Base-by-base conservation (phyloP, 2,329 filamentous ascomycete species). In the Ceratocystis colombiana region DNA sequence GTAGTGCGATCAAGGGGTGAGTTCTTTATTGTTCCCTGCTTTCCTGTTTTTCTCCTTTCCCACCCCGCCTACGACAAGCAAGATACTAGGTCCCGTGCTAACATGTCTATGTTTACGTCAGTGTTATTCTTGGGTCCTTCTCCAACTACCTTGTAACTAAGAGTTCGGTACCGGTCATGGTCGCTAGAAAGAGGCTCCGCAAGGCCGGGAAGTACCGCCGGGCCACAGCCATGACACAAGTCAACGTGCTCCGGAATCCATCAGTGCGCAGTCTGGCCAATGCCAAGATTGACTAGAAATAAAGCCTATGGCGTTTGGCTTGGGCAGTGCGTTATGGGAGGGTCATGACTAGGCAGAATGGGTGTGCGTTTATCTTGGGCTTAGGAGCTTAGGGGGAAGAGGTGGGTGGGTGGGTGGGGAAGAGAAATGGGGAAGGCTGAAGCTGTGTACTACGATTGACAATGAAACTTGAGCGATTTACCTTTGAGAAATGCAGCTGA, bases 91-190 rank as follows among this genome's bases (percentile, higher is more conserved):
- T 48, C 55, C 50, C 17, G 57, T 67, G 57, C 75, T 77, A 73
- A 79, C 73, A n/a, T 5, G 44, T 22, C 6, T 44, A 61, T 41
- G 3, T 4, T 41, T 41, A 15, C 10, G 4, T 41, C 71, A 95
- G 92, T 73, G 93, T 96, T 25, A 87, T 99, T 68, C 82, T 99
- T 37, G 94, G 94, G 30, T 96, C 92, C 0, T 97, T 99, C 76
- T 96, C 90, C 68, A 97, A 97, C 74, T 99, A 99, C 73, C 81
- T 99, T 6, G 92, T 99, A 41, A 96, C 91, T 46, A 97, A 97
- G 78, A 96, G 90, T 69, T 96, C 90, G 1, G 91, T 96, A 17
- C 94, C 94, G 0, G 94, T 99, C 68, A 99, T 99, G 94, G 94
- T 97, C 45, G 94, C 94, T 6, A 82, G 94, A 68, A 96, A 96